These are phyloP conservation scores for Coemansia sp. DNA, from an alignment of 192 early-diverging fungal genomes.

Conservation along the genomic window DNA sequence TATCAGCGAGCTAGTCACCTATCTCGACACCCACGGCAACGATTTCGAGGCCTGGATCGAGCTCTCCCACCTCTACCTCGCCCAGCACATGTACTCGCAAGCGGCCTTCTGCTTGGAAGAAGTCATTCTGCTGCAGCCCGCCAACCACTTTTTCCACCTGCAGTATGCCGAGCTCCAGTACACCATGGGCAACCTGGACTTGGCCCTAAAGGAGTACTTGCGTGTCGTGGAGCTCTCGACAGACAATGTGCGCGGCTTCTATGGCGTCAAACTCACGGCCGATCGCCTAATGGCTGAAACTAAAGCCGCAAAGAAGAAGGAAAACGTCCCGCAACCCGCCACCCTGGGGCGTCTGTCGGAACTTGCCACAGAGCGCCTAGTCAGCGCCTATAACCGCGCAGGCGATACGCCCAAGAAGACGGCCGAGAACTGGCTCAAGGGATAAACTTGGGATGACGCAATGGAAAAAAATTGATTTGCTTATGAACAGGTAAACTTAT, in stretches of 20 bases:
- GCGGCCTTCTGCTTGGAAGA: conserved; percentile 93
- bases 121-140: conserved; percentile 81
- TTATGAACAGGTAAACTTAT: not conserved
- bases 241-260: conserved; percentile 85
- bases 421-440: conserved; percentile 35
- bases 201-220: conserved; percentile 87
- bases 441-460: not conserved
- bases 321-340: conserved; percentile 26
- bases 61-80: conserved; percentile 73
- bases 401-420: conserved; percentile 19
- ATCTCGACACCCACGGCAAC: conserved; percentile 79
- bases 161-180: conserved; percentile 89
- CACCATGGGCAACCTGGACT: conserved; percentile 61
- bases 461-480: not conserved
- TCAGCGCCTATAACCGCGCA: conserved; percentile 20
- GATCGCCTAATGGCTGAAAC: conserved; percentile 30
- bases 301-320: conserved; percentile 5
- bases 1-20: conserved; percentile 66
- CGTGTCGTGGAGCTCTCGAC: conserved; percentile 81
- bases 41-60: conserved; percentile 92
- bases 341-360: conserved; percentile 42
- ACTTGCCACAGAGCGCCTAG: conserved; percentile 47
- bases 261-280: conserved; percentile 70
- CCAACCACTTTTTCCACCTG: conserved; percentile 80
- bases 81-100: conserved; percentile 69